These are phyloP conservation scores for Gnetum montanum DNA, from an alignment of 75 land plant genomes.

Conservation along the genomic window DNA sequence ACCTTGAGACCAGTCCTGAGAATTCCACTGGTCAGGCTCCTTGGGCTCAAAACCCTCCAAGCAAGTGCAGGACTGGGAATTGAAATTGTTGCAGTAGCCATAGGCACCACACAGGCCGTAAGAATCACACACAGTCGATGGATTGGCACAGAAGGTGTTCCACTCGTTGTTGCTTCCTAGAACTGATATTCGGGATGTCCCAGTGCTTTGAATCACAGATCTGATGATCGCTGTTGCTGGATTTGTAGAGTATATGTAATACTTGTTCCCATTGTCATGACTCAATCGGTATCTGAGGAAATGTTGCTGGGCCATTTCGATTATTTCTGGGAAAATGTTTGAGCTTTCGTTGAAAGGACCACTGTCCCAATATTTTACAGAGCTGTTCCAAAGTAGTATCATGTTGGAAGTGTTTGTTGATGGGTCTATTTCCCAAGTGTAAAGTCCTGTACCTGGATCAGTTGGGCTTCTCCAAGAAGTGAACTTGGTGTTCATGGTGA, in stretches of 20 bases:
- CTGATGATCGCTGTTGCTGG: not conserved
- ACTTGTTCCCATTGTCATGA: not conserved
- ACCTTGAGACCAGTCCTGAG: conserved; percentile 21
- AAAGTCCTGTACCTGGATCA: conserved; percentile 42
- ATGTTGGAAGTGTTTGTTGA: conserved; percentile 17
- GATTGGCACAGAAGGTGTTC: conserved; percentile 10
- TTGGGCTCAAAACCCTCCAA: conserved; percentile 21
- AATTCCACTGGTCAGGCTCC: conserved; percentile 16
- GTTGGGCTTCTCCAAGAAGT: conserved; percentile 21
- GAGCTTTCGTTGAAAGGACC: conserved; percentile 68
- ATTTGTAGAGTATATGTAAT: not conserved
- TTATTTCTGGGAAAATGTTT: conserved; percentile 30
- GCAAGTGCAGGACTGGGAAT: conserved; percentile 9
- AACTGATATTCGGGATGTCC: not conserved
- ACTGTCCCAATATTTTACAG: conserved; percentile 37
- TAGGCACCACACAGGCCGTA: conserved; percentile 16
- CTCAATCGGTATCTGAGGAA: conserved; percentile 54
- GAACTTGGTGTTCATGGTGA: conserved; percentile 4
- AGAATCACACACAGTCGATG: conserved; percentile 14
- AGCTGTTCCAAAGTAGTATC: conserved; percentile 13
- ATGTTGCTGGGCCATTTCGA: conserved; percentile 52
- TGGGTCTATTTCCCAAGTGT: conserved; percentile 21
- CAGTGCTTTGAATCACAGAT: not conserved
- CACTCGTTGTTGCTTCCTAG: not conserved
- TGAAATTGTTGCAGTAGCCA: conserved; percentile 6